These are phyloP conservation scores for Mortierella sp. DNA, from an alignment of 371 early-diverging fungal species.

Conservation along the genomic window DNA sequence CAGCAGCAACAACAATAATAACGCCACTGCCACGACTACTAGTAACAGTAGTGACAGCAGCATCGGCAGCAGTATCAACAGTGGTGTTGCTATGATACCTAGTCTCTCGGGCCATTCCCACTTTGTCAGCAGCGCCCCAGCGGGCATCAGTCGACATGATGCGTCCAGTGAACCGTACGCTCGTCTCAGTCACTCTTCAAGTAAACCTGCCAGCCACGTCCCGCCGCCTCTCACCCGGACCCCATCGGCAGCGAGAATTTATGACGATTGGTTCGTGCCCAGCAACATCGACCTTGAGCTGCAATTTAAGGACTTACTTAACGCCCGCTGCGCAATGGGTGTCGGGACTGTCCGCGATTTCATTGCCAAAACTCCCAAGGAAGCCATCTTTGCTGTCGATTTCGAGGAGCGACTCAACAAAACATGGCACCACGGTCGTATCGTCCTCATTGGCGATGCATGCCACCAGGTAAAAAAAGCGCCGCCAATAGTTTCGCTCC, in stretches of 20 bases:
- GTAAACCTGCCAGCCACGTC: background rate
- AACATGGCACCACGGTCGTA: conserved; percentile 49
- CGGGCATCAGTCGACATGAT: background rate
- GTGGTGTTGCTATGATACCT: background rate
- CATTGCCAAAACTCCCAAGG: conserved; percentile 20
- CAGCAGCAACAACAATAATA: background rate
- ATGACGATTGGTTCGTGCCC: conserved; percentile 35
- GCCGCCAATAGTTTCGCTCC: background rate
- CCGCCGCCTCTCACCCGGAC: conserved; percentile 16
- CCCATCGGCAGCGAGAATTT: conserved; percentile 16
- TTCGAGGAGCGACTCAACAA: conserved; percentile 42
- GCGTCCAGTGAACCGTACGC: background rate
- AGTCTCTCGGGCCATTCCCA: background rate
- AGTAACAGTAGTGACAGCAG: background rate
- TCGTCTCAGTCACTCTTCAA: background rate
- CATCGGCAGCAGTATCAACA: conserved; percentile 1
- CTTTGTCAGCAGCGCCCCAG: background rate
- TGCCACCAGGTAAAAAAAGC: conserved; percentile 25
- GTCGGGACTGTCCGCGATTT: conserved; percentile 42
- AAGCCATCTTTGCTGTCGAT: conserved; percentile 14
- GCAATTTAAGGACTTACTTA: conserved; percentile 22
- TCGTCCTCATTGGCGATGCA: conserved; percentile 56
- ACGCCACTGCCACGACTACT: background rate
- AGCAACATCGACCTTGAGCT: conserved; percentile 13
- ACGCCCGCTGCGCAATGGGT: conserved; percentile 29